Evolutionary conservation across 352 stramenopile genomes (phyloP), one percentile per base, ranked within the genome.

Genomic region (Phytopythium litorale): DNA sequence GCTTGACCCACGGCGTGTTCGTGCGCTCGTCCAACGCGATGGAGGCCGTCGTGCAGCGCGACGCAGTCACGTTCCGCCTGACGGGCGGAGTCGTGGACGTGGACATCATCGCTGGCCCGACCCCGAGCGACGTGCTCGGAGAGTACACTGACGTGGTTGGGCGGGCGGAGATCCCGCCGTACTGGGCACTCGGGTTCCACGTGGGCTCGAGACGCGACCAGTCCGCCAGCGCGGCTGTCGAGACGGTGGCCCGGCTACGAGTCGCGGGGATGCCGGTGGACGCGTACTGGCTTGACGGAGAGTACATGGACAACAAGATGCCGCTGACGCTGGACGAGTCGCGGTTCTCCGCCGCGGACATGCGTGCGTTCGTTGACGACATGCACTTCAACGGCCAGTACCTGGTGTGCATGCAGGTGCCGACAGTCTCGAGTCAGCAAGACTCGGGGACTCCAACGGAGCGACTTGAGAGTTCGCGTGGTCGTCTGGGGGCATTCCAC

Each of bases 101-200:
- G 4, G 89, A 87, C 54, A 65, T 96, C 0, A 94, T 96, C 42
- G 63, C 75, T 7, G 89, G 89, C 0, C 76, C 87, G 7, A 79
- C 68, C 0, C 72, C 84, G 5, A 13, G 63, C 1, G 62, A 91
- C 9, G 87, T 95, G 4, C 65, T 91, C 8, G 53, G 67, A 19
- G 78, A 96, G 68, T 97, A 96, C 68, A 89, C 83, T 2, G 19
- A 62, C 3, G 60, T 96, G 43, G 79, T 96, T 3, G 89, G 89
- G 9, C 80, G 81, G 21, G 85, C 88, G 6, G 68, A 70, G 38
- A 77, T 97, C 68, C 85, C 87, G 13, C 87, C 89, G 46, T 90
- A 94, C 56, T 97, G 88, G 88, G 78, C 82, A 0, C 70, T 96
- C 15, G 89, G 89, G 0, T 96, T 96, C 59, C 88, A 97, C 35